phyloP scores from a whole-genome alignment of 306 rosid species.

The Chamaecrista fasciculata region DNA sequence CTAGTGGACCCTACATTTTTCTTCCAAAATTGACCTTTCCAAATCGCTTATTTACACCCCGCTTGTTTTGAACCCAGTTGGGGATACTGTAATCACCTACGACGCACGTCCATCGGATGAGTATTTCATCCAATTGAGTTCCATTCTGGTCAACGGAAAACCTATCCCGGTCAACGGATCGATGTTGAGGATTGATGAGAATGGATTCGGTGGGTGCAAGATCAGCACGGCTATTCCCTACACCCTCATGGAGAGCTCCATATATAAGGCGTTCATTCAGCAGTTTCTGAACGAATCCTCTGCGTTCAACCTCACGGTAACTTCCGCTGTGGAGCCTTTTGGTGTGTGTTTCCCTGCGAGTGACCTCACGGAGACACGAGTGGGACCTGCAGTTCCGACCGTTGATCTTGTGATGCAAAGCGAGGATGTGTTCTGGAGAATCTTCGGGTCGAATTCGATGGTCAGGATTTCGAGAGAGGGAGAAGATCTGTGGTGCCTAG shows the following conservation, averaged over 20 bases:
- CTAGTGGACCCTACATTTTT: conserved; percentile 29
- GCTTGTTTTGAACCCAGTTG: conserved; percentile 28
- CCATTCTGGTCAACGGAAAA: conserved; percentile 34
- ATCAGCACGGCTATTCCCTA: conserved; percentile 33
- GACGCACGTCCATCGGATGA: conserved; percentile 42
- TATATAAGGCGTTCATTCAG: conserved; percentile 22
- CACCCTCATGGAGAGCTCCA: conserved; percentile 31
- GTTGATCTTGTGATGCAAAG: conserved; percentile 53
- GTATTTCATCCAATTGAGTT: conserved; percentile 40
- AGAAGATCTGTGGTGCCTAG: conserved; percentile 54
- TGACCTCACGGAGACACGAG: conserved; percentile 30
- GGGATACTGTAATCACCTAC: conserved; percentile 34
- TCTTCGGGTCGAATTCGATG: conserved; percentile 59
- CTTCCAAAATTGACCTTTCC: conserved; percentile 44
- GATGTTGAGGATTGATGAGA: conserved; percentile 26
- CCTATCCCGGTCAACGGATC: conserved; percentile 25
- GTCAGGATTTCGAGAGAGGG: conserved; percentile 40
- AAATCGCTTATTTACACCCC: conserved; percentile 45
- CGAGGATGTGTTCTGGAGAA: conserved; percentile 50
- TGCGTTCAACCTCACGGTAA: conserved; percentile 31
- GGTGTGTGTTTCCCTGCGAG: conserved; percentile 34
- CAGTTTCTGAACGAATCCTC: conserved; percentile 29
- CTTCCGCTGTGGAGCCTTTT: conserved; percentile 37
- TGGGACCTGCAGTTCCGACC: conserved; percentile 57
- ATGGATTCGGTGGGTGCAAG: conserved; percentile 43